These are phyloP conservation scores for Globisporangium heterothallicum DNA, from an alignment of 352 stramenopile genomes.

Conservation along the genomic window DNA sequence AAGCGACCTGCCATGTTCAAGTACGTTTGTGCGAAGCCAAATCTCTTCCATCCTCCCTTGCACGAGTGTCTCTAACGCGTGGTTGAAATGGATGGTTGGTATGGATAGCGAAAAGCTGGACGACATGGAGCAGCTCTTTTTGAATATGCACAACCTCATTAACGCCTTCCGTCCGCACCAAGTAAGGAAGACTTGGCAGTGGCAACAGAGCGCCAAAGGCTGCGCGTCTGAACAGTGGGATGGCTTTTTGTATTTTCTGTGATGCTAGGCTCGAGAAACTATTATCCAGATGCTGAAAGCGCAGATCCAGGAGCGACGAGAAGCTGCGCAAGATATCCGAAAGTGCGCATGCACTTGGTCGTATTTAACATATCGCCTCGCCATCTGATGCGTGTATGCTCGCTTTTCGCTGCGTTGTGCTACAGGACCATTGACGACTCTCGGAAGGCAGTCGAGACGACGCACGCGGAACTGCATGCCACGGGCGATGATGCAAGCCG, in stretches of 20 bases:
- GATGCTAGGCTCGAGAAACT: conserved; percentile 51
- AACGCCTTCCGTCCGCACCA: conserved; percentile 84
- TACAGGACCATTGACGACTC: conserved; percentile 61
- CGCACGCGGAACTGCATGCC: conserved; percentile 56
- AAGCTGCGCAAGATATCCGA: conserved; percentile 70
- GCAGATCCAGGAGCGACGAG: conserved; percentile 70
- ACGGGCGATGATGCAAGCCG: conserved; percentile 31
- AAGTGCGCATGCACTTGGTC: conserved; percentile 19
- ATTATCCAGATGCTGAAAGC: conserved; percentile 80
- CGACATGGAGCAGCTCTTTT: conserved; percentile 80
- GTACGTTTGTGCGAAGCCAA: conserved; percentile 32
- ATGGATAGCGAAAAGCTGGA: conserved; percentile 66
- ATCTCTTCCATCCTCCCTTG: neutral
- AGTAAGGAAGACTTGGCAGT: conserved; percentile 21
- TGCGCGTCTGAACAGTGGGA: too few relatives aligned
- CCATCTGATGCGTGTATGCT: neutral
- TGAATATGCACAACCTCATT: conserved; percentile 90
- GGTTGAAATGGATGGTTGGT: neutral
- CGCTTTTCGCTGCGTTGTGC: too few relatives aligned
- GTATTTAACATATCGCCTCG: too few relatives aligned
- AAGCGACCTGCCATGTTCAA: conserved; percentile 77
- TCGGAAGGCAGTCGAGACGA: conserved; percentile 48
- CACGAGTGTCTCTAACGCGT: neutral
- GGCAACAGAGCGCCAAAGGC: too few relatives aligned
- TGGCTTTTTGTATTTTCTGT: too few relatives aligned